Evolutionary conservation across 176 grass and related monocot genomes (phyloP).

Genomic region (Eremochloa ophiuroides): DNA sequence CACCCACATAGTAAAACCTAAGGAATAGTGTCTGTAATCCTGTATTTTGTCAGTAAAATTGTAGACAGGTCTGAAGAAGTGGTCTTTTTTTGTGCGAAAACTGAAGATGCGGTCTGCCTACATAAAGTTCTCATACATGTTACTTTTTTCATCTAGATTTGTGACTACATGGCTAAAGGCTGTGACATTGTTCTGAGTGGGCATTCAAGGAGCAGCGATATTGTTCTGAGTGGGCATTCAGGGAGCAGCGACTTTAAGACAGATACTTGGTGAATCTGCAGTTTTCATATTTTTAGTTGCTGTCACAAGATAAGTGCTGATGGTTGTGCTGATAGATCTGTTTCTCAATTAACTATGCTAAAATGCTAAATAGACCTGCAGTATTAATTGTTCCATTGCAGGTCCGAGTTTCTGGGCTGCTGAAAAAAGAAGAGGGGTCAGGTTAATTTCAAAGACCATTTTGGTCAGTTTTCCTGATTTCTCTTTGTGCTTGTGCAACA

Average conservation of each 20-base stretch:
- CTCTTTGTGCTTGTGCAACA: too few relatives aligned
- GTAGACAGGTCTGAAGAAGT: background rate
- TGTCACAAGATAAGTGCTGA: too few relatives aligned
- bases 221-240: constrained; percentile 97
- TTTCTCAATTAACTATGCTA: too few relatives aligned
- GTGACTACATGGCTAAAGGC: constrained; percentile 87
- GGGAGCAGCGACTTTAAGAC: constrained; percentile 78
- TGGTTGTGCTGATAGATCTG: too few relatives aligned
- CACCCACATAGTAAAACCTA: background rate
- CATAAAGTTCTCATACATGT: constrained; percentile 17
- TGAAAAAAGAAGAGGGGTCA: too few relatives aligned
- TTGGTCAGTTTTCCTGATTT: too few relatives aligned
- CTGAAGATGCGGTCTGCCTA: background rate
- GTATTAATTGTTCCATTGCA: too few relatives aligned
- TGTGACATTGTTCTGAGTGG: constrained; percentile 89
- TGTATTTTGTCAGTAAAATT: background rate
- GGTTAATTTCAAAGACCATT: too few relatives aligned
- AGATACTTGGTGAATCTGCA: constrained; percentile 81
- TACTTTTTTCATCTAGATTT: constrained; percentile 50
- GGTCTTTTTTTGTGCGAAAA: background rate
- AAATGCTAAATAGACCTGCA: too few relatives aligned
- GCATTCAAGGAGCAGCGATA: too few relatives aligned
- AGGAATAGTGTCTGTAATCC: background rate
- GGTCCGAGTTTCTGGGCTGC: too few relatives aligned
- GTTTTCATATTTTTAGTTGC: constrained; percentile 93